Percentiles rank a stretch among this genome's conserved stretches.
These are phyloP conservation scores for Marasmius tenuissimus DNA, from an alignment of 1,284 basidiomycete species.

Conservation along the genomic window DNA sequence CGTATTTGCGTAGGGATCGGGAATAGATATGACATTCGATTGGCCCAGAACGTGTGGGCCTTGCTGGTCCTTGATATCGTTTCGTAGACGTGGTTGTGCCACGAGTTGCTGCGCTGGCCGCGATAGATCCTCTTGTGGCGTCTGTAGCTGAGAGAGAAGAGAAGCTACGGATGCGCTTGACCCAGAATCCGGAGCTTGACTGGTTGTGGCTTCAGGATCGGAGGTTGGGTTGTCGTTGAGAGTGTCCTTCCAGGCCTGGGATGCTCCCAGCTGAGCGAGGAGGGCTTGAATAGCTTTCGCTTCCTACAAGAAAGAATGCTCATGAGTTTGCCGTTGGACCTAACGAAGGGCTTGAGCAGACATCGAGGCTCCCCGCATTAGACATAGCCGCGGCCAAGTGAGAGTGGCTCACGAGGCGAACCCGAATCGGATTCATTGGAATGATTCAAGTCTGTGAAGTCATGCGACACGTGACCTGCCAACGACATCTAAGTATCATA, in stretches of 20 bases:
- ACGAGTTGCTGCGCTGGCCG: neutral
- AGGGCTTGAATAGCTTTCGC: slow-evolving; percentile 61
- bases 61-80: neutral
- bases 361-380: neutral
- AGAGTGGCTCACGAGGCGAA: no score
- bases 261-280: slow-evolving; percentile 61
- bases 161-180: slow-evolving; percentile 48
- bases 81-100: neutral
- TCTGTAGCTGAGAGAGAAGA: slow-evolving; percentile 64
- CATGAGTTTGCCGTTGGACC: neutral
- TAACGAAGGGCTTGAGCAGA: neutral
- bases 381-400: neutral
- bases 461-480: no score
- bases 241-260: slow-evolving; percentile 64
- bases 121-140: neutral
- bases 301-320: slow-evolving; percentile 42
- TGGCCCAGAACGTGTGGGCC: neutral
- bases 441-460: no score
- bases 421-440: no score
- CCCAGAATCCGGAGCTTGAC: neutral
- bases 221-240: slow-evolving; percentile 20
- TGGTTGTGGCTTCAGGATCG: slow-evolving; percentile 2
- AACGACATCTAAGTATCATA: no score
- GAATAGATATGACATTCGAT: neutral
- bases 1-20: neutral